Evolutionary conservation across 1,284 basidiomycete genomes (phyloP).

Genomic region (Sanghuangporus weigelae): DNA sequence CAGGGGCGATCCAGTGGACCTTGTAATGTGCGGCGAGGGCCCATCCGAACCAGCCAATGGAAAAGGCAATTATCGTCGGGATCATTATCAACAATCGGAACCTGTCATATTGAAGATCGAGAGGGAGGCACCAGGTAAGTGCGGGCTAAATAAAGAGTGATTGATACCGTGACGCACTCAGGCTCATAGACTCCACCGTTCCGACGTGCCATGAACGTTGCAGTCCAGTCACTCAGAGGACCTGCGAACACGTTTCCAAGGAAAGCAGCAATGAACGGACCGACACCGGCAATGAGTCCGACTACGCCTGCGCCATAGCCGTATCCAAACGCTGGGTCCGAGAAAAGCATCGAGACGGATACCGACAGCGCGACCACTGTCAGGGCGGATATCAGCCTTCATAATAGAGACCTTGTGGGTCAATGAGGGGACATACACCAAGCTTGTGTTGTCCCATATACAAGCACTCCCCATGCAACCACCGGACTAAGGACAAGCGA

Average conservation of each 20-base stretch:
- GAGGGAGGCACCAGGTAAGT: background rate
- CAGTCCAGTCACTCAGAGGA: conserved; percentile 18
- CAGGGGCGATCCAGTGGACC: conserved; percentile 21
- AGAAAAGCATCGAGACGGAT: conserved; percentile 19
- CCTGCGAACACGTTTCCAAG: conserved; percentile 18
- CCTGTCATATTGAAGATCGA: background rate
- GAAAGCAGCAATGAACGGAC: conserved; percentile 19
- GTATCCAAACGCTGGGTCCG: conserved; percentile 17
- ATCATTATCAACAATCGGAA: conserved; percentile 19
- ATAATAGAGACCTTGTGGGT: background rate
- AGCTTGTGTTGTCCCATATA: conserved; percentile 19
- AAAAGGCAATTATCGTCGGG: conserved; percentile 14
- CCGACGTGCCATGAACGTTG: conserved; percentile 14
- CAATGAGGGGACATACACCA: conserved; percentile 15
- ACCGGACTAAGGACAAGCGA: conserved; percentile 16
- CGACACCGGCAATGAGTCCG: conserved; percentile 19
- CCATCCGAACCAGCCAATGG: conserved; percentile 22
- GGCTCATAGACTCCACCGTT: conserved; percentile 19
- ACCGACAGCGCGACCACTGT: conserved; percentile 19
- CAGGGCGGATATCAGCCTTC: background rate
- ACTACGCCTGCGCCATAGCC: conserved; percentile 16
- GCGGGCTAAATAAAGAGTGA: background rate
- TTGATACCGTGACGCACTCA: conserved; percentile 7
- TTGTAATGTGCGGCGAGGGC: conserved; percentile 18
- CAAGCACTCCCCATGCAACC: conserved; percentile 19